Percentiles rank a stretch among this genome's conserved stretches.
Evolutionary conservation across 1,139 yeast species (phyloP).

Genomic region (Saccharomyces uvarum): DNA sequence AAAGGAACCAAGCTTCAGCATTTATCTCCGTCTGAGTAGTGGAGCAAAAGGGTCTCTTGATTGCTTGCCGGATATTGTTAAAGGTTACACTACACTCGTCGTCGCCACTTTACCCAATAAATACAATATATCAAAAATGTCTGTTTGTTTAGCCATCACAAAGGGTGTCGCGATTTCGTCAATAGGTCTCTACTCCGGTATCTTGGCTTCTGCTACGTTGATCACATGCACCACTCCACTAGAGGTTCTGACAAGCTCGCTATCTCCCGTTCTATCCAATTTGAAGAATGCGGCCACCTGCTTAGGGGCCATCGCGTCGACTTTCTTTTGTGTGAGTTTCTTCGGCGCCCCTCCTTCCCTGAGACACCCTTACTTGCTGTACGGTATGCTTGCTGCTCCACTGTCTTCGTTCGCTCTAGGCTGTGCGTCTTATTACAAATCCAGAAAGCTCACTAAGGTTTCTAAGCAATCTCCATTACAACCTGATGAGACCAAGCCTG

Average conservation of each 20-base stretch:
- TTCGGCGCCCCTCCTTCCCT: slow-evolving; percentile 28
- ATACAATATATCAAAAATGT: slow-evolving; percentile 12
- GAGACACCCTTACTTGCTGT: slow-evolving; percentile 33
- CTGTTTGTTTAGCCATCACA: slow-evolving; percentile 29
- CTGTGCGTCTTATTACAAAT: slow-evolving; percentile 5
- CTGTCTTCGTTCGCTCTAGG: slow-evolving; percentile 17
- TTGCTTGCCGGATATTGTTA: background rate
- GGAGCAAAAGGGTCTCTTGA: background rate
- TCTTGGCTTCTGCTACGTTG: slow-evolving; percentile 75
- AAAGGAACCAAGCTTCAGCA: background rate
- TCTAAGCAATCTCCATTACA: slow-evolving; percentile 1
- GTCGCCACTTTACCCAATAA: background rate
- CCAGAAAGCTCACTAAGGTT: slow-evolving; percentile 6
- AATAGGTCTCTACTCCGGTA: slow-evolving; percentile 89
- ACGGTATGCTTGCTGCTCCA: slow-evolving; percentile 32
- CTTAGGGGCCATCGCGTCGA: slow-evolving; percentile 27
- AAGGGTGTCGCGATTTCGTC: slow-evolving; percentile 66
- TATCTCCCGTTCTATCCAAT: slow-evolving; percentile 20
- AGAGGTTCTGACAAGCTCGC: slow-evolving; percentile 4
- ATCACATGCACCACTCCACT: slow-evolving; percentile 34
- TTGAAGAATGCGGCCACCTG: slow-evolving; percentile 18
- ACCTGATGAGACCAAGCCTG: slow-evolving; percentile 1
- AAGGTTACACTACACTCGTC: background rate
- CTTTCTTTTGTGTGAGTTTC: slow-evolving; percentile 31
- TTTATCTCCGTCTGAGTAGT: background rate